Evolutionary conservation across 345 rosid genomes (phyloP).

Genomic region (Moringa oleifera): DNA sequence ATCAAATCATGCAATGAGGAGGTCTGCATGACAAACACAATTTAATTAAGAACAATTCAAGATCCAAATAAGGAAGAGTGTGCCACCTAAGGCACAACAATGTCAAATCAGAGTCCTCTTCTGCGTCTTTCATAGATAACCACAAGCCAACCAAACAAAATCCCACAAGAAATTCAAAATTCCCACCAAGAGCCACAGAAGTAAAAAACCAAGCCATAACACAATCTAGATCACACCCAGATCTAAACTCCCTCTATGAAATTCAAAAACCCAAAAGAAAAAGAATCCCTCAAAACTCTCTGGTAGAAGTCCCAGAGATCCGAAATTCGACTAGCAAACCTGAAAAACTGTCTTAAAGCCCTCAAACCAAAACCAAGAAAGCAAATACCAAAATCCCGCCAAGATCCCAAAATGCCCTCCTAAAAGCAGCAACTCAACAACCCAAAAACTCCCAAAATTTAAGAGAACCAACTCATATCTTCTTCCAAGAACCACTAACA

Average conservation of each 20-base stretch:
- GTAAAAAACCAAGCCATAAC: background rate
- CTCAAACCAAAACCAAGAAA: background rate
- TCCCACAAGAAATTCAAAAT: conserved; percentile 2
- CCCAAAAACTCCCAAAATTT: background rate
- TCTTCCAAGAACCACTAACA: too few species aligned
- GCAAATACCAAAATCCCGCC: background rate
- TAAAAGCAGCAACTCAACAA: background rate
- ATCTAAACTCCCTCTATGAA: conserved; percentile 7
- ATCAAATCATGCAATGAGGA: too few species aligned
- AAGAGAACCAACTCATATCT: background rate
- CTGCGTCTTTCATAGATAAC: background rate
- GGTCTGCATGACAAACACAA: too few species aligned
- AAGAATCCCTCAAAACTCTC: background rate
- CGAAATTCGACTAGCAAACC: too few species aligned
- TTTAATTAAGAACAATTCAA: background rate
- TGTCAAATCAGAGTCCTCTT: background rate
- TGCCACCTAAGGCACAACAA: conserved; percentile 5
- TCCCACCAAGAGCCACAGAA: conserved; percentile 3
- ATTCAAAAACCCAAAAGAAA: background rate
- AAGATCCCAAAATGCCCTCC: conserved; percentile 7
- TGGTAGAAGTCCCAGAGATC: too few species aligned
- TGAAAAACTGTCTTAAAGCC: too few species aligned
- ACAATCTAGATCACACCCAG: background rate
- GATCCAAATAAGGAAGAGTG: conserved; percentile 14
- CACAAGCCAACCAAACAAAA: background rate